Evolutionary conservation across 2,329 filamentous ascomycete species (phyloP).

Genomic region (Aspergillus amoenus): DNA sequence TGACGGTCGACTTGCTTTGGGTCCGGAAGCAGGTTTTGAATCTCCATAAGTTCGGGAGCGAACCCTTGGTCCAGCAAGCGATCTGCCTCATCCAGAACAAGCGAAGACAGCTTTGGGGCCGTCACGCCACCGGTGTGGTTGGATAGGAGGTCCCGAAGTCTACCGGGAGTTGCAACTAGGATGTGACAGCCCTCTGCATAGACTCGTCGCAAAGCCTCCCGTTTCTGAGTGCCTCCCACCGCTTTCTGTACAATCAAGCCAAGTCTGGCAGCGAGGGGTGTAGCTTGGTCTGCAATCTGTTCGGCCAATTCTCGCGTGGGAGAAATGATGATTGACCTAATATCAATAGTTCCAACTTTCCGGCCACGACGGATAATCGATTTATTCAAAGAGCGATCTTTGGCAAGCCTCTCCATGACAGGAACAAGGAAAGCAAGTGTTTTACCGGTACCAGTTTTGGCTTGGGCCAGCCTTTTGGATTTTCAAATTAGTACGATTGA

Average conservation of each 20-base stretch:
- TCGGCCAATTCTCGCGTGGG: constrained; percentile 64
- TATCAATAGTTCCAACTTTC: constrained; percentile 42
- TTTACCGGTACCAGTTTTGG: constrained; percentile 96
- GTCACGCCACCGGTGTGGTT: constrained; percentile 63
- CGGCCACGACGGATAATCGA: neutral
- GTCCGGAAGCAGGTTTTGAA: constrained; percentile 63
- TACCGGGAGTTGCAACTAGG: constrained; percentile 85
- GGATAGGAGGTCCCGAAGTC: constrained; percentile 75
- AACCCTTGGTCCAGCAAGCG: constrained; percentile 69
- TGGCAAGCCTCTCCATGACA: constrained; percentile 74
- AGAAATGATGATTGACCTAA: constrained; percentile 61
- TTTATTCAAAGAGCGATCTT: constrained; percentile 58
- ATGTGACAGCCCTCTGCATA: constrained; percentile 79
- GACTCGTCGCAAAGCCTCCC: constrained; percentile 64
- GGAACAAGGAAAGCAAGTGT: constrained; percentile 91
- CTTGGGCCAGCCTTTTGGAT: constrained; percentile 72
- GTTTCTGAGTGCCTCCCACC: constrained; percentile 89
- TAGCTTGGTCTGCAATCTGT: constrained; percentile 70
- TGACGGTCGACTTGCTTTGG: constrained; percentile 68
- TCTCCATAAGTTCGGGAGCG: constrained; percentile 62
- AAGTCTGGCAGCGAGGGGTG: constrained; percentile 63
- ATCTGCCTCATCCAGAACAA: constrained; percentile 68
- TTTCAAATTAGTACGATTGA: constrained; percentile 20
- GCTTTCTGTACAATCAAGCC: constrained; percentile 71
- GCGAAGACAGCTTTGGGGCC: constrained; percentile 59